Evolutionary conservation across 1,139 yeast genomes (phyloP).

Genomic region (Candida sp.): DNA sequence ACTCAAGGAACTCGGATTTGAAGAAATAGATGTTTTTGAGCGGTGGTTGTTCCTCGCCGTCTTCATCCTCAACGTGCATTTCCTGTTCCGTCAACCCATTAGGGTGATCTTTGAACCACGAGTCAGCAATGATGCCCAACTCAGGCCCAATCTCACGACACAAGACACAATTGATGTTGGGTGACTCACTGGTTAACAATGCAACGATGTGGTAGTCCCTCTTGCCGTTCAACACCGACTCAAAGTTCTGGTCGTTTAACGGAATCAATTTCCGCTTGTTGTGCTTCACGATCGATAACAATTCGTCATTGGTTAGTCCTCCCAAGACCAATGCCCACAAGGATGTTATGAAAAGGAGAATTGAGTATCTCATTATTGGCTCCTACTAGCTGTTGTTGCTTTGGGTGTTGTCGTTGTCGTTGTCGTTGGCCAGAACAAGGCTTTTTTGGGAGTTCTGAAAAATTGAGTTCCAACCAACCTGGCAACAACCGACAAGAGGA

Average conservation of each 20-base stretch:
- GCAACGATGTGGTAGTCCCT: slow-evolving; percentile 72
- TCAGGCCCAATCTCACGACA: slow-evolving; percentile 78
- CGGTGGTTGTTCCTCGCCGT: slow-evolving; percentile 19
- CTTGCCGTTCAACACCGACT: slow-evolving; percentile 62
- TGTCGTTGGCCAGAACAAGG: neutral
- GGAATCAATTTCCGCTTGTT: slow-evolving; percentile 26
- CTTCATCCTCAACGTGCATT: slow-evolving; percentile 26
- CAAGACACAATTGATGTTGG: slow-evolving; percentile 76
- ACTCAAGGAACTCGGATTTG: slow-evolving; percentile 69
- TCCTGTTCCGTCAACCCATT: slow-evolving; percentile 36
- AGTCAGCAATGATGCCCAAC: slow-evolving; percentile 56
- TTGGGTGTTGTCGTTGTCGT: neutral
- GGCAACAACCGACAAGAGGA: neutral
- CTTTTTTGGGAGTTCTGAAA: slow-evolving; percentile 2
- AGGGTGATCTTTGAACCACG: slow-evolving; percentile 57
- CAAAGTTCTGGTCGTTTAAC: slow-evolving; percentile 66
- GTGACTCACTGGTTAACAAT: slow-evolving; percentile 73
- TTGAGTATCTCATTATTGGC: slow-evolving; percentile 2
- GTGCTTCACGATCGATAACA: slow-evolving; percentile 23
- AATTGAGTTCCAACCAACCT: slow-evolving; percentile 3
- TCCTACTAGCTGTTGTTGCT: neutral
- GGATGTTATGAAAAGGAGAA: slow-evolving; percentile 16
- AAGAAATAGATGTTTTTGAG: slow-evolving; percentile 63
- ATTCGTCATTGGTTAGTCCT: slow-evolving; percentile 32
- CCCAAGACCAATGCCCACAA: slow-evolving; percentile 23